These are phyloP conservation scores for Stellera chamaejasme DNA, from an alignment of 345 rosid genomes.

Conservation along the genomic window DNA sequence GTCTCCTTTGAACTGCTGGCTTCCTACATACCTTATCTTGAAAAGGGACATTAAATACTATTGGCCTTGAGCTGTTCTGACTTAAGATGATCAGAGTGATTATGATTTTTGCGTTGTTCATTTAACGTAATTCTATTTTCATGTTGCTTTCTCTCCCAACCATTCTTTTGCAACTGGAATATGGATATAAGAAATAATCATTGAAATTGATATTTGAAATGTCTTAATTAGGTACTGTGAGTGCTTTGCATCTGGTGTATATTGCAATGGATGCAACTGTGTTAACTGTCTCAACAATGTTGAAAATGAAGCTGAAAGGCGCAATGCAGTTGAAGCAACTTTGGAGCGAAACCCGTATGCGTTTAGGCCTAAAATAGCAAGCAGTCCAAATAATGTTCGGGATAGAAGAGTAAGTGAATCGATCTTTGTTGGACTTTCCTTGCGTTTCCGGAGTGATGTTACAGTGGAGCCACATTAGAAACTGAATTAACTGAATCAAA, in stretches of 20 bases:
- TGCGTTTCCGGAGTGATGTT: background rate
- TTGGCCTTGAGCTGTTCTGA: background rate
- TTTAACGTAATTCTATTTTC: too few species aligned
- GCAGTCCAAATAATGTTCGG: constrained; percentile 81
- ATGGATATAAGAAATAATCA: constrained; percentile 5
- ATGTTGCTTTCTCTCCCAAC: too few species aligned
- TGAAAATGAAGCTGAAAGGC: constrained; percentile 82
- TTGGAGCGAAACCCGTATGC: constrained; percentile 97
- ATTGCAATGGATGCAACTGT: constrained; percentile 99
- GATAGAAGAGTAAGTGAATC: constrained; percentile 55
- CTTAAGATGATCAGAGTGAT: background rate
- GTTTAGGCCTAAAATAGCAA: constrained; percentile 94
- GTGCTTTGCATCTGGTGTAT: constrained; percentile 94
- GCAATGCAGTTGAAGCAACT: constrained; percentile 92
- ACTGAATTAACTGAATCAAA: too few species aligned
- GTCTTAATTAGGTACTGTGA: constrained; percentile 74
- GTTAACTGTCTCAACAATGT: constrained; percentile 86
- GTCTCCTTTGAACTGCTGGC: too few species aligned
- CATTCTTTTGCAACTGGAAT: background rate
- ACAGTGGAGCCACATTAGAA: too few species aligned
- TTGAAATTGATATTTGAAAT: constrained; percentile 9
- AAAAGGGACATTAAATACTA: background rate
- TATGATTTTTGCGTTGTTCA: background rate
- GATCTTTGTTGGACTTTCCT: background rate
- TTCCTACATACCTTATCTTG: background rate